Percentiles rank a stretch among this genome's conserved stretches.
These are phyloP conservation scores for Xylaria sp. DNA, from an alignment of 2,329 filamentous ascomycete species.

Conservation along the genomic window DNA sequence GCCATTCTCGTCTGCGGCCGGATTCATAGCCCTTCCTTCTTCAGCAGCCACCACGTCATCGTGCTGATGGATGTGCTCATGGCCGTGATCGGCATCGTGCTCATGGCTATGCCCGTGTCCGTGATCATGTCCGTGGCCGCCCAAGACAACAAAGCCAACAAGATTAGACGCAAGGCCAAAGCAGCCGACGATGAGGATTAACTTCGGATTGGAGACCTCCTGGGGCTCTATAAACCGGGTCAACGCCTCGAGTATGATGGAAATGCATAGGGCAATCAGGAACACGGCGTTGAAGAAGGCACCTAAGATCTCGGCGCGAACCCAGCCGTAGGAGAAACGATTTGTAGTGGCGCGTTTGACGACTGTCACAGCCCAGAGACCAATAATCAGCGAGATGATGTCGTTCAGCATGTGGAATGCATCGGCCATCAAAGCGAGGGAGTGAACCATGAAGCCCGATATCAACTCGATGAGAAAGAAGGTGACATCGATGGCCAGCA, in stretches of 20 bases:
- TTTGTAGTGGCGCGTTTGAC: slow-evolving; percentile 87
- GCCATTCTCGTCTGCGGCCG: slow-evolving; percentile 65
- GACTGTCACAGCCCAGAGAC: slow-evolving; percentile 93
- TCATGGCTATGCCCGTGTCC: slow-evolving; percentile 73
- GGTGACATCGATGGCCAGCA: slow-evolving; percentile 86
- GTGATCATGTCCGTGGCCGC: slow-evolving; percentile 88
- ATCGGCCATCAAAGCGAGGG: slow-evolving; percentile 92
- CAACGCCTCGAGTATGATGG: slow-evolving; percentile 94
- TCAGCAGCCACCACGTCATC: slow-evolving; percentile 58
- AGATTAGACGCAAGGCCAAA: slow-evolving; percentile 89
- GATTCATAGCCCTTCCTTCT: slow-evolving; percentile 59
- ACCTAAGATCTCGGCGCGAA: slow-evolving; percentile 95
- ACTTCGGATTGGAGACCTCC: slow-evolving; percentile 82
- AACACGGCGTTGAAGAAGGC: slow-evolving; percentile 98
- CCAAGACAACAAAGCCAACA: slow-evolving; percentile 87
- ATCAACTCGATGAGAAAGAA: slow-evolving; percentile 94
- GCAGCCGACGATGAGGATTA: slow-evolving; percentile 90
- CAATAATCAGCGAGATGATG: slow-evolving; percentile 92
- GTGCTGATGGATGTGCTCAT: slow-evolving; percentile 58
- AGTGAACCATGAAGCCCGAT: slow-evolving; percentile 87
- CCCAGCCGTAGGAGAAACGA: slow-evolving; percentile 96
- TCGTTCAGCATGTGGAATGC: slow-evolving; percentile 99
- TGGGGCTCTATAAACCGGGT: slow-evolving; percentile 93
- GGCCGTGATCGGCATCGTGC: slow-evolving; percentile 63
- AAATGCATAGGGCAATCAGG: slow-evolving; percentile 93